phyloP scores from a whole-genome alignment of 2,329 filamentous ascomycete genomes.

The Stagonosporopsis rhizophila region DNA sequence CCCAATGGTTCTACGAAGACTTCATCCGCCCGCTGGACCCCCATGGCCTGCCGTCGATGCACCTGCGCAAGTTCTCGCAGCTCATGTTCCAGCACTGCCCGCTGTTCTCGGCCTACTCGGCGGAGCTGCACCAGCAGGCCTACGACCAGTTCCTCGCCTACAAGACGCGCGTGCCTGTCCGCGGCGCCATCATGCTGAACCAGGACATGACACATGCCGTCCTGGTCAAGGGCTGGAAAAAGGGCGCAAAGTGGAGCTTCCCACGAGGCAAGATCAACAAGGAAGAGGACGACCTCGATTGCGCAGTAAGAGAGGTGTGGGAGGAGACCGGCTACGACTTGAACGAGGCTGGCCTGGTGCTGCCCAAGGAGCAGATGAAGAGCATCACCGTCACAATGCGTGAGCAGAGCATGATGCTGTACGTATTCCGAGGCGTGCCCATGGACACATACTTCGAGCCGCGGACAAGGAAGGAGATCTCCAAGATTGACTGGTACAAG shows the following conservation, averaged over 20 bases:
- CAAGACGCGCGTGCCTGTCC: slow-evolving; percentile 92
- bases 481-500: slow-evolving; percentile 94
- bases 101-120: slow-evolving; percentile 79
- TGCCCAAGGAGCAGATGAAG: slow-evolving; percentile 72
- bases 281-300: slow-evolving; percentile 91
- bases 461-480: slow-evolving; percentile 94
- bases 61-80: slow-evolving; percentile 83
- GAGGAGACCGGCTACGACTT: slow-evolving; percentile 96
- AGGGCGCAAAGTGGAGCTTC: slow-evolving; percentile 94
- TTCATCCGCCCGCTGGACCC: slow-evolving; percentile 93
- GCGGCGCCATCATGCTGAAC: slow-evolving; percentile 92
- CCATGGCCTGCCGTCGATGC: slow-evolving; percentile 79
- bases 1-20: slow-evolving; percentile 99
- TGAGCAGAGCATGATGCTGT: slow-evolving; percentile 91
- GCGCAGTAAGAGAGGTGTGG: slow-evolving; percentile 91
- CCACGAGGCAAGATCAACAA: slow-evolving; percentile 98
- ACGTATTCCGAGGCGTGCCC: slow-evolving; percentile 87
- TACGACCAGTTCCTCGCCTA: slow-evolving; percentile 94
- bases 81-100: slow-evolving; percentile 95
- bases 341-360: slow-evolving; percentile 75
- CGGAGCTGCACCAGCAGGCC: slow-evolving; percentile 78
- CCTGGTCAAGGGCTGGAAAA: slow-evolving; percentile 98
- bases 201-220: slow-evolving; percentile 92
- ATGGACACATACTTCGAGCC: slow-evolving; percentile 89
- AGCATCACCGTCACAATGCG: slow-evolving; percentile 88